These are phyloP conservation scores for Adansonia digitata DNA, from an alignment of 345 rosid genomes.

Conservation along the genomic window DNA sequence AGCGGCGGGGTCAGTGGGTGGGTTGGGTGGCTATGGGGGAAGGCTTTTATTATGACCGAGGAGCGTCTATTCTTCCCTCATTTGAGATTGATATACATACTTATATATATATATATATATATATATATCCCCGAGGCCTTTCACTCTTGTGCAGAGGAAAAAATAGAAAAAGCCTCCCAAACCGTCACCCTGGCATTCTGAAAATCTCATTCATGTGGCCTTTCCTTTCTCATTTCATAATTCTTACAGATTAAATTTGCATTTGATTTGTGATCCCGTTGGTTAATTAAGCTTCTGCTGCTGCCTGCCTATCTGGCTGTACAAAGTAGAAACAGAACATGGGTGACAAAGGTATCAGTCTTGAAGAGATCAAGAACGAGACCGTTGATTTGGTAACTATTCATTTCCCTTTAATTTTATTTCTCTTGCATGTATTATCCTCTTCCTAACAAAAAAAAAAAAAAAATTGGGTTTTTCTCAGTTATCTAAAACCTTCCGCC, in stretches of 20 bases:
- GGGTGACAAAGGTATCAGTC: too few species aligned
- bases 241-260: too few species aligned
- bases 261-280: neutral
- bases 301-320: neutral
- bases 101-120: neutral
- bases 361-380: too few species aligned
- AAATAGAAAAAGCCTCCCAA: neutral
- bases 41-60: too few species aligned
- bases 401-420: neutral
- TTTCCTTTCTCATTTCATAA: too few species aligned
- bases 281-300: neutral
- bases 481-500: neutral
- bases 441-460: neutral
- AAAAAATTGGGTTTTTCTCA: neutral
- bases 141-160: neutral
- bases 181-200: neutral
- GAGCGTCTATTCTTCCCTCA: neutral
- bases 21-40: too few species aligned
- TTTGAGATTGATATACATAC: neutral
- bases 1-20: too few species aligned
- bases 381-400: constrained; percentile 36
- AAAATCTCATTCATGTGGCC: too few species aligned
- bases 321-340: too few species aligned
- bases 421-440: neutral
- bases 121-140: neutral